Evolutionary conservation across 192 early-diverging fungal genomes (phyloP).

Genomic region (Pilobolus umbonatus): DNA sequence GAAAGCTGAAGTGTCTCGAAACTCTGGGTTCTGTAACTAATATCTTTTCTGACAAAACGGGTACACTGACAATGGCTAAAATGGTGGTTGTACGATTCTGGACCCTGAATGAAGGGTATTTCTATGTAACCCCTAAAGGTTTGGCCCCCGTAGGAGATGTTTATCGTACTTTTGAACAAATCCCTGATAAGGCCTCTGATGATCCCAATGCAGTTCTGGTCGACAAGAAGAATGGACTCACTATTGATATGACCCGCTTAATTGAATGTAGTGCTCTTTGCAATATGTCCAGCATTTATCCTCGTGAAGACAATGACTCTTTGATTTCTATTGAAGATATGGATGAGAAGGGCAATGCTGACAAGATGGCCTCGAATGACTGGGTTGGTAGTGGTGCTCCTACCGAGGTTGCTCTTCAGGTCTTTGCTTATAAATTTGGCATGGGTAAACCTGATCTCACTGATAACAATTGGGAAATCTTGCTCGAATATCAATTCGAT

Average conservation of each 20-base stretch:
- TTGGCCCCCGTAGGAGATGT: constrained; percentile 54
- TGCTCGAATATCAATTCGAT: constrained; percentile 68
- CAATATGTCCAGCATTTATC: constrained; percentile 72
- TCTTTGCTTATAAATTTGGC: constrained; percentile 75
- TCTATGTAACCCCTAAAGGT: constrained; percentile 56
- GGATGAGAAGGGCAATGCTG: background rate
- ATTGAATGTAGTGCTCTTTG: constrained; percentile 71
- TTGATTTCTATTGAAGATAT: background rate
- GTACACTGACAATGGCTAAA: constrained; percentile 90
- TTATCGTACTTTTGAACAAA: constrained; percentile 5
- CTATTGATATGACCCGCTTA: constrained; percentile 25
- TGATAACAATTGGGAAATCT: constrained; percentile 39
- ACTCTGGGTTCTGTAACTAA: constrained; percentile 89
- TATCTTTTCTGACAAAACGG: constrained; percentile 95
- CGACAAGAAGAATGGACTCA: constrained; percentile 3
- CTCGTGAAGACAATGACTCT: constrained; percentile 9
- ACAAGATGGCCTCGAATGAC: constrained; percentile 37
- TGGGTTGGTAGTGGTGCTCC: constrained; percentile 86
- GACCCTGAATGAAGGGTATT: constrained; percentile 70
- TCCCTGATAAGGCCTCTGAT: background rate
- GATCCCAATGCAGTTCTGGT: background rate
- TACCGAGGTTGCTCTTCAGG: constrained; percentile 89
- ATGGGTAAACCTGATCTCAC: constrained; percentile 68
- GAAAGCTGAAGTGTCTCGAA: constrained; percentile 85
- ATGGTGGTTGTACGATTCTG: constrained; percentile 88